phyloP scores from a whole-genome alignment of 176 grass and related monocot species.

The Microstegium vimineum region DNA sequence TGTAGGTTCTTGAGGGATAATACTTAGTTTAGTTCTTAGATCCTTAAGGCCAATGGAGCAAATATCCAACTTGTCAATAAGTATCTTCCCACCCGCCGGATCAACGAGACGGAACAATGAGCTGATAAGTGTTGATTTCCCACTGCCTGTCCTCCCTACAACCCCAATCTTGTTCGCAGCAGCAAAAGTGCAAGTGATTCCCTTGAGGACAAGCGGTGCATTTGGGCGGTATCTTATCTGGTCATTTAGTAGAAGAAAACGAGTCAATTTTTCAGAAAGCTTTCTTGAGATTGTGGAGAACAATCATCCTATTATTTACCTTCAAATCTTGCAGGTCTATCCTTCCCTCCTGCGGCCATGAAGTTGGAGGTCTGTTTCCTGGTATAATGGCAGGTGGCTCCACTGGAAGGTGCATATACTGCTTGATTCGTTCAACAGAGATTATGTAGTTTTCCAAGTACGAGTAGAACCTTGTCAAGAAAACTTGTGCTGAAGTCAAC shows the following conservation, averaged over 20 bases:
- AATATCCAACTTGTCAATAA: slow-evolving; percentile 80
- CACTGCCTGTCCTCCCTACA: slow-evolving; percentile 87
- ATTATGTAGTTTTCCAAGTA: slow-evolving; percentile 84
- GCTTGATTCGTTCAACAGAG: slow-evolving; percentile 84
- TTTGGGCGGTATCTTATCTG: slow-evolving; percentile 80
- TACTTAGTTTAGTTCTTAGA: slow-evolving; percentile 93
- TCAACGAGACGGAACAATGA: slow-evolving; percentile 83
- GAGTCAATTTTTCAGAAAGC: not conserved
- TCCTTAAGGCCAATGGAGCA: slow-evolving; percentile 85
- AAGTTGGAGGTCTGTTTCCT: slow-evolving; percentile 64
- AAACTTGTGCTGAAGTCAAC: slow-evolving; percentile 50
- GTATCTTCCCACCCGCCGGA: slow-evolving; percentile 69
- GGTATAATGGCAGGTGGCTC: slow-evolving; percentile 70
- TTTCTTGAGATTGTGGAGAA: not conserved
- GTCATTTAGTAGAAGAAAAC: slow-evolving; percentile 26
- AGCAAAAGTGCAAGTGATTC: slow-evolving; percentile 73
- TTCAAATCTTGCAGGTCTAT: slow-evolving; percentile 82
- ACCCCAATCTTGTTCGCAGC: slow-evolving; percentile 83
- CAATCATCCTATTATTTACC: slow-evolving; percentile 39
- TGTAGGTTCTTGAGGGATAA: slow-evolving; percentile 94
- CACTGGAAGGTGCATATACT: slow-evolving; percentile 74
- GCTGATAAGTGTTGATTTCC: slow-evolving; percentile 92
- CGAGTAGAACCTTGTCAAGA: slow-evolving; percentile 82
- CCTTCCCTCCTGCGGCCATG: slow-evolving; percentile 83
- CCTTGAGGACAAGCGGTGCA: slow-evolving; percentile 88